Evolutionary conservation across 345 rosid species (phyloP).

Genomic region (Moringa oleifera): DNA sequence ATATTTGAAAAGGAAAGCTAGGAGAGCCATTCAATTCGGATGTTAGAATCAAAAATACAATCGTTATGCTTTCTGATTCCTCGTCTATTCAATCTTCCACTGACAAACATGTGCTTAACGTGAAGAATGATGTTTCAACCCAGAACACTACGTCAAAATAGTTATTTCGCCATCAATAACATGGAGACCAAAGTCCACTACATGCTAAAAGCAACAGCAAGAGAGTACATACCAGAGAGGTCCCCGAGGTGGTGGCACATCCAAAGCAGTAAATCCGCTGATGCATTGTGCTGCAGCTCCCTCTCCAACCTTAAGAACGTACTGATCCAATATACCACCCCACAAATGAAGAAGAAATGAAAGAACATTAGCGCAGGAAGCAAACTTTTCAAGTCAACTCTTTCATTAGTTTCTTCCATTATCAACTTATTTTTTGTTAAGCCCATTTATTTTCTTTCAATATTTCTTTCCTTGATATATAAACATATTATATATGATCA

Average conservation of each 20-base stretch:
- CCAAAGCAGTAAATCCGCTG: slow-evolving; percentile 57
- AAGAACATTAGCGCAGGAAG: not conserved
- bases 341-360: not conserved
- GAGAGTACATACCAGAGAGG: slow-evolving; percentile 40
- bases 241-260: slow-evolving; percentile 59
- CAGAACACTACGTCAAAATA: not conserved
- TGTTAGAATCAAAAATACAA: no score
- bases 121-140: not conserved
- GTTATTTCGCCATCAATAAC: not conserved
- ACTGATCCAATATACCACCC: slow-evolving; percentile 25
- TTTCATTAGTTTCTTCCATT: not conserved
- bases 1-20: no score
- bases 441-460: no score
- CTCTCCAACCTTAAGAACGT: slow-evolving; percentile 51
- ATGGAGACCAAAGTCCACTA: not conserved
- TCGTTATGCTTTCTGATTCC: no score
- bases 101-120: not conserved
- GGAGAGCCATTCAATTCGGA: no score
- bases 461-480: not conserved
- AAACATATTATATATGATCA: not conserved
- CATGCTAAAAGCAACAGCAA: not conserved
- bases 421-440: no score
- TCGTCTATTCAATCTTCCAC: not conserved
- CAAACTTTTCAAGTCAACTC: no score
- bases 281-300: slow-evolving; percentile 46